Evolutionary conservation across 352 stramenopile genomes (phyloP), one percentile per base, ranked within the genome.

Genomic region (Pythium folliculosum): DNA sequence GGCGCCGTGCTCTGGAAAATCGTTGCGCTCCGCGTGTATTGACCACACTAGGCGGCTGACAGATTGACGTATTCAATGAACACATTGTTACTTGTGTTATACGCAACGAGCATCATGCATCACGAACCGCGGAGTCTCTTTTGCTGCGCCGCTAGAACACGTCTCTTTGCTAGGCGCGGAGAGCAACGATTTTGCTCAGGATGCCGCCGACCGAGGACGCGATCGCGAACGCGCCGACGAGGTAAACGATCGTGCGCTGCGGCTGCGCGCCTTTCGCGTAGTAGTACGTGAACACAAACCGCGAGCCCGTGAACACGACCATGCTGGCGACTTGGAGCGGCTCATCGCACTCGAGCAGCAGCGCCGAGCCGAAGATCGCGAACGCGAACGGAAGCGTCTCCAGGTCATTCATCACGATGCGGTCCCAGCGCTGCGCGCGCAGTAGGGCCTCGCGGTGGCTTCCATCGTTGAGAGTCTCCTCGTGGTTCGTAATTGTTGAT

Each of bases 321-420:
- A 78, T 73, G 19, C 60, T 61, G 2, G 22, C 68, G 35, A 67
- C 60, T 22, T 86, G 77, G 49, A 88, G 74, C 4, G 27, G 65
- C 21, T 74, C 45, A 69, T 81, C 76, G n/a, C 58, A 66, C n/a
- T 68, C 71, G n/a, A 76, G 71, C 30, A 85, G 71, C 37, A 86
- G 72, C 10, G 77, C 77, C 6, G 58, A 73, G 25, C 63, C 79
- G 37, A 88, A 87, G 23, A 88, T 71, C 27, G 79, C 45, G 21
- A 90, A 73, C 51, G 71, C 78, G 5, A 88, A 53, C 3, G 82
- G 82, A 55, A 91, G 84, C 30, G 73, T 76, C 66, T 89, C 81
- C 40, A 89, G 65, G 63, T 90, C 81, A 66, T 88, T 89, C 49
- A 61, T 60, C 13, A 88, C 67, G 59, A 90, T 86, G 63, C 48